Base-by-base conservation (phyloP, 2,329 filamentous ascomycete species). In the Aureobasidium uvarum region DNA sequence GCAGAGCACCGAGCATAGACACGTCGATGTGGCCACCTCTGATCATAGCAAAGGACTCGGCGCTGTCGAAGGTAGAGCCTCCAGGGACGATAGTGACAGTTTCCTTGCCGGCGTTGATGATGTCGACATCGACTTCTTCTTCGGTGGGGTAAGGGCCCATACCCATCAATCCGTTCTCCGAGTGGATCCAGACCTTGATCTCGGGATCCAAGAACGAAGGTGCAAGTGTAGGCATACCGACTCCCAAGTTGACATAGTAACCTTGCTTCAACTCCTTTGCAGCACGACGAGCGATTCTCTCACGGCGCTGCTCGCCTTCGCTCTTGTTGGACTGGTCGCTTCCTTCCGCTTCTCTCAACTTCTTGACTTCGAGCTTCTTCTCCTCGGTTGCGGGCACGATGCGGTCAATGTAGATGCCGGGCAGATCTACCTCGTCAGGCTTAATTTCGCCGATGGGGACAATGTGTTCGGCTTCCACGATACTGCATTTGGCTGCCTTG, bases 21-120 rank as follows among this genome's bases (percentile, higher is more conserved):
- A 96, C 88, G 72, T 96, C 88, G 48, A 96, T 87, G 72, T 92
- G 90, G 0, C 91, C 91, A 60, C 90, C 89, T 13, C 91, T 86
- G 70, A 96, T 96, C 91, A 95, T 95, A 70, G 85, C 87, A 72
- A 96, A 96, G 1, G 89, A 92, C 77, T 95, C 91, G 68, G 89
- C 84, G 51, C 86, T 90, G 74, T 92, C 90, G 71, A 95, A 96
- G 11, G 86, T 89, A 0, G 88, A 84, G 0, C 90, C 91, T 1
- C 91, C 91, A 0, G 89, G 88, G 0, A 91, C 79, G 0, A 95
- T 82, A 0, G 91, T 95, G 0, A 93, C 90, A 0, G 91, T 96
- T 75, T 96, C 91, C 74, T 96, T 96, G 66, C 91, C 91, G 0
- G 91, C 91, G 71, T 95, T 96, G 79, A 95, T 89, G 68, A 93